Evolutionary conservation across 1,284 basidiomycete species (phyloP), one percentile per base, ranked within the genome.

Genomic region (Papiliotrema laurentii): DNA sequence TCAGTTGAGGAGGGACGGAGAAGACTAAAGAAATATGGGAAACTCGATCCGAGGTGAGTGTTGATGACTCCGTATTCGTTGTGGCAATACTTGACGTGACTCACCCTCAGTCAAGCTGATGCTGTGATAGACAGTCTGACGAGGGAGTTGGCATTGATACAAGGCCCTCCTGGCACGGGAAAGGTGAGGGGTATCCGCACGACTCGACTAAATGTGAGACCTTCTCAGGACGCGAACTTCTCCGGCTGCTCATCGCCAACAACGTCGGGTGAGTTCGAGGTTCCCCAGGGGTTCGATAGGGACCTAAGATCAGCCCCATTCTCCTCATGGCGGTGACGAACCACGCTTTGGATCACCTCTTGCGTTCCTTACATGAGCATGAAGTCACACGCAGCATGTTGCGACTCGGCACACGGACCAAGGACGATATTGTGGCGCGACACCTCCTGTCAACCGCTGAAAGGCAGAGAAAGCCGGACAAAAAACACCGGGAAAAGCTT

Each of bases 131-230:
- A 82, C 54, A 73, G 80, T 0, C 62, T 87, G 36, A 79, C 77
- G 0, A 69, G 80, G 37, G 83, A 86, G 59, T 56, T 87, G 0
- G 74, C 78, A 1, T 66, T 87, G 45, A 83, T 87, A 31, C 84
- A 87, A 72, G 85, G 85, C 28, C 85, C 85, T 25, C 85, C 85
- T 5, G 85, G 85, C 2, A 86, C 85, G 0, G 85, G 85, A 57
- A 86, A 87, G 76, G 83, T 83, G 49, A 51, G 56, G 21, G 30
- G 4, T 28, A n/a, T n/a, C n/a, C n/a, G n/a, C n/a, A n/a, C n/a
- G n/a, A n/a, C n/a, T n/a, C n/a, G n/a, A n/a, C n/a, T n/a, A n/a
- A n/a, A n/a, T n/a, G 25, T 18, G 51, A 83, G 81, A 84, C 81
- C 42, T 86, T 77, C 58, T 83, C 82, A 0, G 85, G 84, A 0